These are phyloP conservation scores for Craterostigma plantagineum DNA, from an alignment of 257 asterid species.

Conservation along the genomic window DNA sequence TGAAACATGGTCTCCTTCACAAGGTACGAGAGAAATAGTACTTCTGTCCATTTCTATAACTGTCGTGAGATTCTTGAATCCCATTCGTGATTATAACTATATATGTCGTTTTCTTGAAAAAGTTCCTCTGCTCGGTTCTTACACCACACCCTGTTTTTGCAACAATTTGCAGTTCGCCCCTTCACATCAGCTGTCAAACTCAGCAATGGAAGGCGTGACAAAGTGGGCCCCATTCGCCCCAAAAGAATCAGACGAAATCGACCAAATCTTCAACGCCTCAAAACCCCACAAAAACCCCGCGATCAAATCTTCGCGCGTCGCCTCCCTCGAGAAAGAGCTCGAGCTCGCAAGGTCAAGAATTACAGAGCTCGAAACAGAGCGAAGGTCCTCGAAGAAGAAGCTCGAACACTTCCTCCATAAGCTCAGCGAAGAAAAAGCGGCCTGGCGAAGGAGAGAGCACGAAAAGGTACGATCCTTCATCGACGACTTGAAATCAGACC, in stretches of 20 bases:
- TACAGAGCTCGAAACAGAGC: conserved; percentile 36
- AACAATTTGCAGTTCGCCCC: conserved; percentile 21
- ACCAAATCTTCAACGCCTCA: conserved; percentile 14
- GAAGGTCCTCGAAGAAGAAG: conserved; percentile 44
- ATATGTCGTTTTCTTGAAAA: neutral
- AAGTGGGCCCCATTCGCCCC: conserved; percentile 48
- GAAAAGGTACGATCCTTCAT: conserved; percentile 45
- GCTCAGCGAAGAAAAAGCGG: conserved; percentile 48
- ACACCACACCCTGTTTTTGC: neutral
- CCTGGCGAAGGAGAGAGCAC: conserved; percentile 48
- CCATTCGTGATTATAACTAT: too few relatives aligned
- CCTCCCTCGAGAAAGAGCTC: conserved; percentile 36
- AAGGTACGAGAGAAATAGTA: too few relatives aligned
- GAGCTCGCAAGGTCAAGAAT: conserved; percentile 40
- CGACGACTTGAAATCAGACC: conserved; percentile 31
- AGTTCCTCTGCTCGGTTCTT: neutral
- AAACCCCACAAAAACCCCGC: conserved; percentile 13
- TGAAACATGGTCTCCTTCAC: neutral
- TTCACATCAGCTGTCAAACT: conserved; percentile 18
- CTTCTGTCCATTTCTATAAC: too few relatives aligned
- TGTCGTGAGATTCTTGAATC: too few relatives aligned
- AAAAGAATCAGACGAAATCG: conserved; percentile 17
- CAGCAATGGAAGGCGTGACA: conserved; percentile 49
- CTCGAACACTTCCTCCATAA: conserved; percentile 43
- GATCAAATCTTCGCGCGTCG: conserved; percentile 13